Evolutionary conservation across 768 basidiomycete species (phyloP).

Genomic region (Hypsizygus marmoreus): DNA sequence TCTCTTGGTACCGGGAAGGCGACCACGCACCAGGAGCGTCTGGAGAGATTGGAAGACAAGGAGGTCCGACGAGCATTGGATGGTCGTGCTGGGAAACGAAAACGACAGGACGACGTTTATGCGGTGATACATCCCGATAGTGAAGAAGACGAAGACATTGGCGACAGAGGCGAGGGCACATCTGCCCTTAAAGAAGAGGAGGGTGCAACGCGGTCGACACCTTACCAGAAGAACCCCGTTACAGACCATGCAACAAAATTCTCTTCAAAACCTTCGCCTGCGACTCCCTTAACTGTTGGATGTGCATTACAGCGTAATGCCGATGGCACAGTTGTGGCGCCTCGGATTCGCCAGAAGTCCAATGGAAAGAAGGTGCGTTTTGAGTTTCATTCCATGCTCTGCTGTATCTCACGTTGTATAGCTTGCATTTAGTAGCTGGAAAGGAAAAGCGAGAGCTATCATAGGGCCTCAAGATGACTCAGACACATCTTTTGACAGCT

Average conservation of each 20-base stretch:
- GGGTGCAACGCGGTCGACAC: slow-evolving; percentile 2
- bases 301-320: slow-evolving; percentile 66
- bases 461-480: slow-evolving; percentile 42
- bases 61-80: slow-evolving; percentile 55
- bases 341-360: slow-evolving; percentile 48
- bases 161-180: slow-evolving; percentile 1
- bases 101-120: slow-evolving; percentile 43
- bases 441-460: slow-evolving; percentile 24
- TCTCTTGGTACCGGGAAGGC: slow-evolving; percentile 78
- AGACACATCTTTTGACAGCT: slow-evolving; percentile 75
- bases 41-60: slow-evolving; percentile 62
- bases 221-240: background rate
- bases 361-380: slow-evolving; percentile 46
- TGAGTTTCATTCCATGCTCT: slow-evolving; percentile 6
- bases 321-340: slow-evolving; percentile 59
- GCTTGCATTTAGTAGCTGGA: slow-evolving; percentile 56
- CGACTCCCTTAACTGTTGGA: slow-evolving; percentile 44
- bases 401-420: slow-evolving; percentile 17
- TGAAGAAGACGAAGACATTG: slow-evolving; percentile 27
- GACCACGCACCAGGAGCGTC: slow-evolving; percentile 58
- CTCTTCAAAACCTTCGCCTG: slow-evolving; percentile 14
- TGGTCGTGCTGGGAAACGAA: slow-evolving; percentile 49
- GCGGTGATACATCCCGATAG: slow-evolving; percentile 38
- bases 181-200: background rate
- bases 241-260: background rate